A percentile compares a stretch with the other conserved stretches of the same genome.
Conservation (phyloP, 352 stramenopile species). For the Globisporangium iwayamae region DNA sequence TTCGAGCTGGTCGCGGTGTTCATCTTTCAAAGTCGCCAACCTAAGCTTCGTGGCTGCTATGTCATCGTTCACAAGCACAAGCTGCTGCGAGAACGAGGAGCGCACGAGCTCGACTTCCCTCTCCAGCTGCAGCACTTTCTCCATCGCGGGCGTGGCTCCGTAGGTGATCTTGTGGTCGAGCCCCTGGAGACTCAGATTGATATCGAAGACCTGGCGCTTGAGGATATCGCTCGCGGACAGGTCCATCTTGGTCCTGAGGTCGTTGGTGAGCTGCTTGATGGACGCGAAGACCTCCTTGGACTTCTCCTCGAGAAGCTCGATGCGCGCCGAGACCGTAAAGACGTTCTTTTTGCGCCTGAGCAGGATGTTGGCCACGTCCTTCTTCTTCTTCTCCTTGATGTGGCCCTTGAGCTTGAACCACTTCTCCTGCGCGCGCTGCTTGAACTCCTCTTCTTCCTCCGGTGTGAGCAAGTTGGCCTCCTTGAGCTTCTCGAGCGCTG, state of each 20-base stretch:
- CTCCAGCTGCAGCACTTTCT: constrained; percentile 39
- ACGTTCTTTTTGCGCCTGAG: constrained; percentile 81
- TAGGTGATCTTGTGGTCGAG: constrained; percentile 41
- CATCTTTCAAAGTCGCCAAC: constrained; percentile 23
- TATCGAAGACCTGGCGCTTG: constrained; percentile 49
- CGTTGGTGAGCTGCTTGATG: constrained; percentile 57
- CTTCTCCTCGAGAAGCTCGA: constrained; percentile 72
- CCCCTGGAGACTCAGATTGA: constrained; percentile 43
- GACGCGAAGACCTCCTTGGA: constrained; percentile 59
- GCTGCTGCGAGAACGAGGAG: constrained; percentile 29
- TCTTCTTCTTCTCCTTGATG: constrained; percentile 77
- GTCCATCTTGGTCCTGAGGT: constrained; percentile 58
- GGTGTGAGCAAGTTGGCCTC: constrained; percentile 51
- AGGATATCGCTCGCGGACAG: constrained; percentile 34
- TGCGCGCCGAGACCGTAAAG: constrained; percentile 68
- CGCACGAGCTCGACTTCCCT: constrained; percentile 35
- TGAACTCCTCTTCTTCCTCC: constrained; percentile 59
- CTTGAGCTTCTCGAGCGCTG: constrained; percentile 64
- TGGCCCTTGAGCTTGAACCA: constrained; percentile 72
- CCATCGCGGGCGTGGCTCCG: constrained; percentile 34
- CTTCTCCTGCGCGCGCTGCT: constrained; percentile 57
- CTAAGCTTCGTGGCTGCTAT: constrained; percentile 27
- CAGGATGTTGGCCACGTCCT: constrained; percentile 66
- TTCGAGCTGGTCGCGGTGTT: constrained; percentile 32
- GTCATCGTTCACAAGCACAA: constrained; percentile 29